These are phyloP conservation scores for Neoarthrinium moseri DNA, from an alignment of 2,329 filamentous ascomycete species.

Conservation along the genomic window DNA sequence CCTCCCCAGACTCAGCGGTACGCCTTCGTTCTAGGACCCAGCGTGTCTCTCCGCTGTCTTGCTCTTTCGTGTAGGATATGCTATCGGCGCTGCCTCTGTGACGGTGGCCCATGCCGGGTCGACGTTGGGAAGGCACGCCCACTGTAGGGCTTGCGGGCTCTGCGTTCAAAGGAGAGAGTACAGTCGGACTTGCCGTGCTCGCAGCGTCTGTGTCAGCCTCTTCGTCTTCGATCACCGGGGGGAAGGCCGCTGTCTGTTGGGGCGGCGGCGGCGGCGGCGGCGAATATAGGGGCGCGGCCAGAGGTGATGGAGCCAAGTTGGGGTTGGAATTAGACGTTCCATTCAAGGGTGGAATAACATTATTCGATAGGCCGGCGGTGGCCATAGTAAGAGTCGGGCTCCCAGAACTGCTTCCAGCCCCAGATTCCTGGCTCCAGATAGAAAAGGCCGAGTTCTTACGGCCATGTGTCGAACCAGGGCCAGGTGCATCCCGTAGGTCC, in stretches of 20 bases:
- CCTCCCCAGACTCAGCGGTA: conserved; percentile 62
- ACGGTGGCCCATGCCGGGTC: conserved; percentile 33
- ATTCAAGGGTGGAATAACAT: conserved; percentile 16
- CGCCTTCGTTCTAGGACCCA: conserved; percentile 71
- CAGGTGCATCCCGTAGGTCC: conserved; percentile 14
- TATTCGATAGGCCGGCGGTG: conserved; percentile 26
- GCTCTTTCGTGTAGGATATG: conserved; percentile 67
- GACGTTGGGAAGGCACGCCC: conserved; percentile 21
- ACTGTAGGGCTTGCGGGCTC: conserved; percentile 15
- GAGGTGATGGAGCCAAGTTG: conserved; percentile 6
- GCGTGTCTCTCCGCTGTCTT: conserved; percentile 55
- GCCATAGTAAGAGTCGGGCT: conserved; percentile 52
- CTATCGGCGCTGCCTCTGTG: conserved; percentile 60
- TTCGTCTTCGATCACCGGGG: conserved; percentile 40
- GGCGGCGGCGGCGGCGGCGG: conserved; percentile 19
- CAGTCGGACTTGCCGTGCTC: conserved; percentile 17
- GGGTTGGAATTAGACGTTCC: conserved; percentile 19
- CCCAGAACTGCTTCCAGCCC: conserved; percentile 41
- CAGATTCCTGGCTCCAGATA: conserved; percentile 46
- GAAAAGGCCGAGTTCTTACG: conserved; percentile 52
- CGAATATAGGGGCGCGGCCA: conserved; percentile 21
- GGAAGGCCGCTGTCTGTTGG: conserved; percentile 16
- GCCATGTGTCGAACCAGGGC: conserved; percentile 29
- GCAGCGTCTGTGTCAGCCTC: conserved; percentile 19
- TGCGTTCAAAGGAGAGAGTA: conserved; percentile 19